phyloP scores from a whole-genome alignment of 305 asterid genomes.

The Andrographis paniculata region DNA sequence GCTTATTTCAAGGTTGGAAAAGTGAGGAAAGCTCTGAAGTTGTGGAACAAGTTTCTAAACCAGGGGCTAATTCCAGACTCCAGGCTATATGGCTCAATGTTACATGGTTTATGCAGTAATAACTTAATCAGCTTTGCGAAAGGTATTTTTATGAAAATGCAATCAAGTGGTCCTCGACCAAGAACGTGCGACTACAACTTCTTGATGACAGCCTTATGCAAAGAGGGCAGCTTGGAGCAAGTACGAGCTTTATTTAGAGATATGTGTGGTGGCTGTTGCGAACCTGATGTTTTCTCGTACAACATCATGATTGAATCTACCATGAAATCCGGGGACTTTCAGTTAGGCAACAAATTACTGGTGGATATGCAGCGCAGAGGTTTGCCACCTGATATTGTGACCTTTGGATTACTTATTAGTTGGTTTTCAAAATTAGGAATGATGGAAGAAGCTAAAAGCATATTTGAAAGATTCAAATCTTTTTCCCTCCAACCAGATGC shows the following conservation, averaged over 20 bases:
- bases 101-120: slow-evolving; percentile 51
- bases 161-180: slow-evolving; percentile 32
- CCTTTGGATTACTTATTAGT: slow-evolving; percentile 46
- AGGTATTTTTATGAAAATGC: slow-evolving; percentile 48
- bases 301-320: slow-evolving; percentile 45
- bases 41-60: slow-evolving; percentile 38
- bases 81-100: slow-evolving; percentile 26
- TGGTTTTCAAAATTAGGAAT: slow-evolving; percentile 51
- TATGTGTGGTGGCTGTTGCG: slow-evolving; percentile 33
- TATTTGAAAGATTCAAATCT: slow-evolving; percentile 42
- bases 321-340: slow-evolving; percentile 43
- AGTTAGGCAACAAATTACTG: slow-evolving; percentile 34
- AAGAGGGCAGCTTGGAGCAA: slow-evolving; percentile 59
- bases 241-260: slow-evolving; percentile 39
- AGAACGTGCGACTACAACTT: slow-evolving; percentile 36
- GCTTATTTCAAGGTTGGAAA: slow-evolving; percentile 46
- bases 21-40: slow-evolving; percentile 35
- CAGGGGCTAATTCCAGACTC: slow-evolving; percentile 41
- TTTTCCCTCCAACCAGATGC: slow-evolving; percentile 32
- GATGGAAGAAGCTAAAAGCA: slow-evolving; percentile 47
- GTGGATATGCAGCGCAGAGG: slow-evolving; percentile 41
- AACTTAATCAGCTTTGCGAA: slow-evolving; percentile 46
- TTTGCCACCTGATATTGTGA: slow-evolving; percentile 36
- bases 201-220: slow-evolving; percentile 50
- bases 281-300: slow-evolving; percentile 44